Percentiles rank a stretch among this genome's conserved stretches.
Evolutionary conservation across 2,329 filamentous ascomycete species (phyloP).

Genomic region (Diaporthe helianthi): DNA sequence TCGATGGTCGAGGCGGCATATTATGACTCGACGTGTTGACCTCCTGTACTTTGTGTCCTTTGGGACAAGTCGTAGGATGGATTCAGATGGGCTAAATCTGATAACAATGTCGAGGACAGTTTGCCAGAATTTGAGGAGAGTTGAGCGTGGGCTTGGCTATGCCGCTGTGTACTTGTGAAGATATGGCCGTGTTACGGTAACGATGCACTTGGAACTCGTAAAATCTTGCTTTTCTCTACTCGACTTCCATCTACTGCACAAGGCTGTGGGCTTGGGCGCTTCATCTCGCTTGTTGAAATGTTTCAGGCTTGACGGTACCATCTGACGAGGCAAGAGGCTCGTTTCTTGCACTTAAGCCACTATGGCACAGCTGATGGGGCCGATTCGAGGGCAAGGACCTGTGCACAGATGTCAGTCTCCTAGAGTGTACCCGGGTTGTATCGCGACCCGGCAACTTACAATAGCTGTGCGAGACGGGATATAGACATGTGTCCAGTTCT

Average conservation of each 20-base stretch:
- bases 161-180: neutral
- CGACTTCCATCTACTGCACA: neutral
- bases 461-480: constrained; percentile 83
- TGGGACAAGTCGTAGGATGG: too few species aligned
- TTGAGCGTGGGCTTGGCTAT: neutral
- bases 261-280: too few species aligned
- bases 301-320: neutral
- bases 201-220: neutral
- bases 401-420: constrained; percentile 35
- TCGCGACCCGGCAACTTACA: constrained; percentile 58
- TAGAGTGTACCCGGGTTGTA: neutral
- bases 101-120: too few species aligned
- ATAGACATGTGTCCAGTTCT: constrained; percentile 93
- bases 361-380: constrained; percentile 41
- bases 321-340: neutral
- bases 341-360: too few species aligned
- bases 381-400: constrained; percentile 63
- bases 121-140: neutral
- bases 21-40: too few species aligned
- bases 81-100: too few species aligned
- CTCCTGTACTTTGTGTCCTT: too few species aligned
- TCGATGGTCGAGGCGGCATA: neutral
- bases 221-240: neutral
- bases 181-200: neutral
- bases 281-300: too few species aligned